Base-by-base conservation (phyloP, 78 protist species). In the Fonticula alba region DNA sequence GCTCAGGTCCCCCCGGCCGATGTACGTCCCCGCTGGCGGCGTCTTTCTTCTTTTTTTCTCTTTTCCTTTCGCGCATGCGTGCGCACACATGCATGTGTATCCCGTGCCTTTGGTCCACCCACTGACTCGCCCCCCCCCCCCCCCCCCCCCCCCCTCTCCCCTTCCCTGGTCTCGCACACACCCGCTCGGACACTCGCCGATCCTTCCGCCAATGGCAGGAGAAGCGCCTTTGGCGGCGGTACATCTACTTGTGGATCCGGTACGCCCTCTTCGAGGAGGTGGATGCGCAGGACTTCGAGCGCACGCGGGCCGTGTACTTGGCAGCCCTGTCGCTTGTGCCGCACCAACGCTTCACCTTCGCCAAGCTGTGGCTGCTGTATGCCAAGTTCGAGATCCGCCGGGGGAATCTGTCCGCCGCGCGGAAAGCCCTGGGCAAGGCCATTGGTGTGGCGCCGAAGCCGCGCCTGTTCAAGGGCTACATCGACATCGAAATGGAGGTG, bases 231-330 rank as follows among this genome's bases (percentile, higher is more conserved):
- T 95, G 97, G 96, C 50, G 80, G 40, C 68, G 95, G 55, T 95
- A 95, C 78, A 82, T 95, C 55, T 92, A 81, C 64, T 64, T 95
- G 41, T 95, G 98, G 98, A 69, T 93, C 55, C 73, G 80, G 64
- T 95, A 88, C 62, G 98, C 95, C 24, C 54, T 84, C 50, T 93
- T 69, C 35, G 95, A 89, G 55, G 96, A 93, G 47, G 58, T 91
- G 13, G 49, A 7, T 1, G 53, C 40, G n/a, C 50, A 86, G 63
- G 97, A 92, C 63, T n/a, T n/a, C 31, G 86, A 72, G n/a, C 65
- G 76, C 9, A 41, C 94, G 17, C 56, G 94, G 20, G 62, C 22
- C n/a, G 92, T 94, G 40, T 89, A 74, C 73, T 20, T 54, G 31
- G 83, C 63, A 17, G 43, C 75, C 52, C 2, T 86, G 20, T 26